phyloP scores from a whole-genome alignment of 176 grass and related monocot genomes.

The Oryza glaberrima region DNA sequence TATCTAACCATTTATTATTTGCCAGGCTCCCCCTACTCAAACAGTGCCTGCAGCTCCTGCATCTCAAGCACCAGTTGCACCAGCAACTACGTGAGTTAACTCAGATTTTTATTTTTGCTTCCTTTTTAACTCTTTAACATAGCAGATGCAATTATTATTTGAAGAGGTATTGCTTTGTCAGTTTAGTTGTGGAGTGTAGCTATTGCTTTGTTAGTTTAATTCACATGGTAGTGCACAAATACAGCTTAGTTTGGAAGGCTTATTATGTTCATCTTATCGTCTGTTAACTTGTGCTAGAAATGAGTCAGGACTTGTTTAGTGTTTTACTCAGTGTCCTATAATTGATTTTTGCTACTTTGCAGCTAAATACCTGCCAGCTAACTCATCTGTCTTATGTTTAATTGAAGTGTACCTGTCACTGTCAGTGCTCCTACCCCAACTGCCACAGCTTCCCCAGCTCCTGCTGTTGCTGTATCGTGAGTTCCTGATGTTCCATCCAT shows the following conservation, averaged over 20 bases:
- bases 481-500: constrained; percentile 39
- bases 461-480: constrained; percentile 64
- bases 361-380: constrained; percentile 35
- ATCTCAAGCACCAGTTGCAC: constrained; percentile 52
- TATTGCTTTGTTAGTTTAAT: not conserved
- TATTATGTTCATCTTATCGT: not conserved
- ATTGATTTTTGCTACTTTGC: constrained; percentile 7
- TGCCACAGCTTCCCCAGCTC: constrained; percentile 58
- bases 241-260: not conserved
- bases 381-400: constrained; percentile 32
- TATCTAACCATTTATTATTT: constrained; percentile 28
- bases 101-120: not conserved
- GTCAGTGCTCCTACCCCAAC: constrained; percentile 54
- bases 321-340: not conserved
- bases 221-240: not conserved
- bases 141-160: not conserved
- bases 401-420: constrained; percentile 59
- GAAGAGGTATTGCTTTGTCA: not conserved
- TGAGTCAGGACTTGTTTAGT: not conserved
- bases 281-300: constrained; percentile 23
- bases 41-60: constrained; percentile 52
- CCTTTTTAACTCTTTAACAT: not conserved
- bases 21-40: constrained; percentile 60
- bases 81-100: constrained; percentile 56
- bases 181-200: not conserved